Conservation (phyloP, 371 early-diverging fungal species). For the Smittium mucronatum region DNA sequence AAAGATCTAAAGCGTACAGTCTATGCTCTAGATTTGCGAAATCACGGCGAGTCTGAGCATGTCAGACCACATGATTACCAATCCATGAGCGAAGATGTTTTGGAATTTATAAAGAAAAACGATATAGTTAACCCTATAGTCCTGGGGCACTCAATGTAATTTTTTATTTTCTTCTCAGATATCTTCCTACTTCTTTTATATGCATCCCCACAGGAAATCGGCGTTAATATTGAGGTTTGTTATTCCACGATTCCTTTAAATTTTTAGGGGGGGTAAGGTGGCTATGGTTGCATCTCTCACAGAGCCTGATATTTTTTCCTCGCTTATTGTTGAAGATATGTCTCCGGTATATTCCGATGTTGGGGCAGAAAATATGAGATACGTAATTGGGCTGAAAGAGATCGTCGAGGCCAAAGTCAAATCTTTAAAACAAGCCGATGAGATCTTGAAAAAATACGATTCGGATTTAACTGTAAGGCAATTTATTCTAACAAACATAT, state of each 20-base stretch:
- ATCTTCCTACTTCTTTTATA: background rate
- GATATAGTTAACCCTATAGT: slow-evolving; percentile 39
- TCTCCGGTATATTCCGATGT: slow-evolving; percentile 48
- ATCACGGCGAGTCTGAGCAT: slow-evolving; percentile 88
- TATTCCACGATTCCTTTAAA: too few species aligned
- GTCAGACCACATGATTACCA: slow-evolving; percentile 47
- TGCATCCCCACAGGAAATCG: slow-evolving; percentile 20
- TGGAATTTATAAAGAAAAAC: slow-evolving; percentile 44
- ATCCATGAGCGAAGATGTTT: slow-evolving; percentile 68
- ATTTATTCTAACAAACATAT: slow-evolving; percentile 82
- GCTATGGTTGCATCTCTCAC: slow-evolving; percentile 67
- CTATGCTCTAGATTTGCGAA: slow-evolving; percentile 70
- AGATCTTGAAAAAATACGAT: slow-evolving; percentile 40
- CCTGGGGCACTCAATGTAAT: slow-evolving; percentile 78
- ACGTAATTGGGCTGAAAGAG: slow-evolving; percentile 50
- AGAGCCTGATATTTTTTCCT: slow-evolving; percentile 40
- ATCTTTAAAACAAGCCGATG: slow-evolving; percentile 59
- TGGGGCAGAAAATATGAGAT: slow-evolving; percentile 41
- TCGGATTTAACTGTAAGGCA: slow-evolving; percentile 51
- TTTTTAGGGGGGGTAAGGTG: slow-evolving; percentile 69
- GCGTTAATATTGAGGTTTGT: too few species aligned
- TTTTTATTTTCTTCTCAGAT: slow-evolving; percentile 16
- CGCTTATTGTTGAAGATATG: slow-evolving; percentile 76
- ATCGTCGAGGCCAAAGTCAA: slow-evolving; percentile 43
- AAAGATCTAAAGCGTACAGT: slow-evolving; percentile 44